Percentiles rank a stretch among this genome's conserved stretches.
phyloP scores from a whole-genome alignment of 495 filamentous ascomycete species.

The Xylaria sp. region DNA sequence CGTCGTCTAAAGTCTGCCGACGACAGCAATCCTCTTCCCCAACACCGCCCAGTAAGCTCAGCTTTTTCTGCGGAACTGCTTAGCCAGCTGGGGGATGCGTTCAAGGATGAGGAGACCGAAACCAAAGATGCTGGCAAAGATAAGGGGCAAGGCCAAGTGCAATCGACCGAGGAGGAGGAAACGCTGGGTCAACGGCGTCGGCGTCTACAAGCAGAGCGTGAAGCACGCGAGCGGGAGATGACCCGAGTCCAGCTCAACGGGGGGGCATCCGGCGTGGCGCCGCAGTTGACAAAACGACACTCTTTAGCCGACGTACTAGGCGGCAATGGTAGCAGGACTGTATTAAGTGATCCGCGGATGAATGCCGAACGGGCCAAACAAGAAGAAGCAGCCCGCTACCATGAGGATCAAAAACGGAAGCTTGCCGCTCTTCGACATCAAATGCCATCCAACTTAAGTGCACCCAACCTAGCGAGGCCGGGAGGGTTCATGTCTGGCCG shows the following conservation, averaged over 20 bases:
- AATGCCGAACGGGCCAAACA: conserved; percentile 37
- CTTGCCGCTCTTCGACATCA: conserved; percentile 50
- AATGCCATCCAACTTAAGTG: conserved; percentile 47
- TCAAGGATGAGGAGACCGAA: conserved; percentile 42
- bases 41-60: conserved; percentile 68
- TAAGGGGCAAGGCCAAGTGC: conserved; percentile 42
- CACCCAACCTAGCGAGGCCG: conserved; percentile 38
- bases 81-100: conserved; percentile 68
- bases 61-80: conserved; percentile 83
- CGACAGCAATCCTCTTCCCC: conserved; percentile 54
- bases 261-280: conserved; percentile 9
- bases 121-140: conserved; percentile 38
- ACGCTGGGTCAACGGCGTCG: conserved; percentile 86
- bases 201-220: conserved; percentile 77
- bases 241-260: conserved; percentile 26
- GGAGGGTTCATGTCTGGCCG: conserved; percentile 59
- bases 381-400: conserved; percentile 43
- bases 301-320: conserved; percentile 42
- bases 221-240: conserved; percentile 59
- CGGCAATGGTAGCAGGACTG: conserved; percentile 24
- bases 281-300: conserved; percentile 37
- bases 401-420: conserved; percentile 46
- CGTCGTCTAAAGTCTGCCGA: conserved; percentile 65
- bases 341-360: conserved; percentile 34
- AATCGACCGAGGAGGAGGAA: conserved; percentile 71